phyloP scores from a whole-genome alignment of 352 stramenopile genomes.

The Phytophthora sp. region DNA sequence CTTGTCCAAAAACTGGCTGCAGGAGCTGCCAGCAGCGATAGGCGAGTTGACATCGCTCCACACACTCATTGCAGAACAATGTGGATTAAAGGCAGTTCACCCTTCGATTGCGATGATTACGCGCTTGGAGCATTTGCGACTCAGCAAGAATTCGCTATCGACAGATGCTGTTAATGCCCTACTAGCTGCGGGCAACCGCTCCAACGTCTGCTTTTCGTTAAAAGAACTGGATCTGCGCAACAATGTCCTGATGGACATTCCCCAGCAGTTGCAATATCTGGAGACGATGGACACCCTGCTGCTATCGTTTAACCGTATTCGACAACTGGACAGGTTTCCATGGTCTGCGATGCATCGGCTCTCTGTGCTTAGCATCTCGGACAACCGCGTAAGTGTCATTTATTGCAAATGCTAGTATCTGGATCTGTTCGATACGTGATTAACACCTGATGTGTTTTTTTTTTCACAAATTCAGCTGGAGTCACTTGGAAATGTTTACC shows the following conservation, averaged over 20 bases:
- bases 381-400: constrained; percentile 62
- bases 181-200: constrained; percentile 29
- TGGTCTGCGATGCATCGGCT: constrained; percentile 69
- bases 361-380: constrained; percentile 63
- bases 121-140: constrained; percentile 59
- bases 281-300: constrained; percentile 65
- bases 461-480: constrained; percentile 51
- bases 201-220: constrained; percentile 47
- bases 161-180: constrained; percentile 51
- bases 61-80: constrained; percentile 77
- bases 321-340: constrained; percentile 53
- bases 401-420: neutral
- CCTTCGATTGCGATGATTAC: constrained; percentile 55
- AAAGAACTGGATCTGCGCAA: constrained; percentile 80
- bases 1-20: constrained; percentile 74
- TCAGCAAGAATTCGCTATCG: constrained; percentile 84
- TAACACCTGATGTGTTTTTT: neutral
- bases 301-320: constrained; percentile 74
- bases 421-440: neutral
- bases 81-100: constrained; percentile 58
- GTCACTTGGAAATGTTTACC: constrained; percentile 65
- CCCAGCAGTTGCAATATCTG: constrained; percentile 48
- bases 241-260: constrained; percentile 65
- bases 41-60: constrained; percentile 59
- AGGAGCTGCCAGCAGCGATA: constrained; percentile 47